Evolutionary conservation across 495 filamentous ascomycete genomes (phyloP).

Genomic region (Oleoguttula mirabilis): DNA sequence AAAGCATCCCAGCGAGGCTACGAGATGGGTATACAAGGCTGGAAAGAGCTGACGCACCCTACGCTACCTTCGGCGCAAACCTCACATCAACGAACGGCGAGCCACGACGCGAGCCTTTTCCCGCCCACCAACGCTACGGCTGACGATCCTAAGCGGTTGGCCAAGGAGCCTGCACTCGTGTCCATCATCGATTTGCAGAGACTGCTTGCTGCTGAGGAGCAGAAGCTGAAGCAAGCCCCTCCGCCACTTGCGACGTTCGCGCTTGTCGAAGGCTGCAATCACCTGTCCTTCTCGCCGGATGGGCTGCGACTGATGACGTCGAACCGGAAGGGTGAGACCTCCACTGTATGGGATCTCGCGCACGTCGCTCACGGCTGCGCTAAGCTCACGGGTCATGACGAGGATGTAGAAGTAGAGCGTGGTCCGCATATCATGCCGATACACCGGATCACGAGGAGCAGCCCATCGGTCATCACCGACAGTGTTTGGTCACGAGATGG

Average conservation of each 20-base stretch:
- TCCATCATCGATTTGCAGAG: constrained; percentile 72
- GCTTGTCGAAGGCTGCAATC: constrained; percentile 75
- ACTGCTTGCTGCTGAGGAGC: constrained; percentile 36
- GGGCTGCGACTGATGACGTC: constrained; percentile 77
- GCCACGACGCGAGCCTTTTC: constrained; percentile 35
- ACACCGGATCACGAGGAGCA: constrained; percentile 78
- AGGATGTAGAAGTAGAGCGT: constrained; percentile 20
- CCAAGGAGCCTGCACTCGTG: constrained; percentile 62
- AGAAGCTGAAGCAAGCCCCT: constrained; percentile 33
- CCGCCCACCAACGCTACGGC: constrained; percentile 53
- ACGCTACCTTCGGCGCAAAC: constrained; percentile 24
- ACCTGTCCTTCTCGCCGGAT: constrained; percentile 75
- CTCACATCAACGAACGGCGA: constrained; percentile 15
- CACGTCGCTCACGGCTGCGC: constrained; percentile 45
- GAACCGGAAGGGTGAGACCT: constrained; percentile 82
- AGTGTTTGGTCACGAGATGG: constrained; percentile 77
- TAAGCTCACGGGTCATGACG: constrained; percentile 15
- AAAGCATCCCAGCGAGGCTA: constrained; percentile 35
- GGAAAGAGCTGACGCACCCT: constrained; percentile 82
- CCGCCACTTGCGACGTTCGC: constrained; percentile 68
- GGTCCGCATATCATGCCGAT: constrained; percentile 64
- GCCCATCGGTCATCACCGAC: constrained; percentile 77
- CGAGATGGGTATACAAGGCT: constrained; percentile 72
- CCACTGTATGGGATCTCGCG: constrained; percentile 89
- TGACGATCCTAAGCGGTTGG: constrained; percentile 31